These are phyloP conservation scores for Podaxis pistillaris DNA, from an alignment of 768 basidiomycete genomes.

Conservation along the genomic window DNA sequence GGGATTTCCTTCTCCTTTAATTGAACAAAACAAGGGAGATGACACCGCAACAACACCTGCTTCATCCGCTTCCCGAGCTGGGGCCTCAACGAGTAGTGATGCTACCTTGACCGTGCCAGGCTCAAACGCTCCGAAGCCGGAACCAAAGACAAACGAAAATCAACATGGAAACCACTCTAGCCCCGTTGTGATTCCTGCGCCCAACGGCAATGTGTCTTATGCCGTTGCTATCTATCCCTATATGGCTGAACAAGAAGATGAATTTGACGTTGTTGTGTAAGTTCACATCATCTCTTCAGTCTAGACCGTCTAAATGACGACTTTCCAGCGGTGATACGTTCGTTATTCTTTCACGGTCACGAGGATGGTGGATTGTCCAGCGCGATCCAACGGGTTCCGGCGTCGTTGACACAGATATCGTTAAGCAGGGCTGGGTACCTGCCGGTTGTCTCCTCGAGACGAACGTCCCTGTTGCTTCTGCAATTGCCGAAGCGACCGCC, in stretches of 20 bases:
- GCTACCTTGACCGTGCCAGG: conserved; percentile 27
- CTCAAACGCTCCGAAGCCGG: conserved; percentile 16
- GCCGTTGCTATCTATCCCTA: conserved; percentile 99
- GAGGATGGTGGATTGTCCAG: conserved; percentile 99
- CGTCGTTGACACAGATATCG: conserved; percentile 68
- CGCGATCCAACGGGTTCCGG: conserved; percentile 87
- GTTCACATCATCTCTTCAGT: conserved; percentile 24
- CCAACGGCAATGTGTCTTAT: conserved; percentile 70
- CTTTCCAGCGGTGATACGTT: conserved; percentile 81
- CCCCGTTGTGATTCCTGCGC: conserved; percentile 29
- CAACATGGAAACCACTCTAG: conserved; percentile 12
- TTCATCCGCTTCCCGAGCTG: conserved; percentile 33
- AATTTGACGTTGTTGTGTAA: conserved; percentile 96
- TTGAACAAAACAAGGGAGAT: conserved; percentile 37
- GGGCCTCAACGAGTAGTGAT: conserved; percentile 24
- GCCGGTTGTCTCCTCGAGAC: conserved; percentile 96
- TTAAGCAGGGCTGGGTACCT: conserved; percentile 95
- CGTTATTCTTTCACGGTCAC: conserved; percentile 88
- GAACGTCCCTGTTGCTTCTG: conserved; percentile 84
- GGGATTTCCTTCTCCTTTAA: conserved; percentile 56
- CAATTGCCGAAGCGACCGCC: conserved; percentile 83
- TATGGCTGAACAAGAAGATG: conserved; percentile 97
- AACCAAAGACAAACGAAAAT: conserved; percentile 19
- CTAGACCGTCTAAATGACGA: conserved; percentile 11
- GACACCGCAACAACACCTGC: conserved; percentile 38